Evolutionary conservation across 306 rosid species (phyloP).

Genomic region (Cajanus cajan): DNA sequence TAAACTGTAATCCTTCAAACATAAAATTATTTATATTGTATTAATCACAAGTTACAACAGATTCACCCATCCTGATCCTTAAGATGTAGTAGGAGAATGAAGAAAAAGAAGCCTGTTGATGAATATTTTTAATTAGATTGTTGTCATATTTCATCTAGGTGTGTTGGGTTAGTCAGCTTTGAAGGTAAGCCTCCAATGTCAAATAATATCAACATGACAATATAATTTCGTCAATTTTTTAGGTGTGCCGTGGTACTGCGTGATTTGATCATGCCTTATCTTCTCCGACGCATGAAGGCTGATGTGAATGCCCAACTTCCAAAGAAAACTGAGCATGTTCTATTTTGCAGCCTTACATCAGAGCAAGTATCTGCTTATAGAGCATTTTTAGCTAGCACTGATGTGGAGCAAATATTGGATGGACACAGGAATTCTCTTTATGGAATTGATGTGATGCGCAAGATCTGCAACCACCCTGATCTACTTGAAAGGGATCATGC

Average conservation of each 20-base stretch:
- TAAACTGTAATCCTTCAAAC: not conserved
- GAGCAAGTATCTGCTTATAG: conserved; percentile 90
- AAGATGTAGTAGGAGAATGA: not conserved
- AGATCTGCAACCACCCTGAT: conserved; percentile 98
- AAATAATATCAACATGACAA: conserved; percentile 7
- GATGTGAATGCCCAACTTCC: conserved; percentile 93
- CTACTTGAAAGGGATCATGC: conserved; percentile 97
- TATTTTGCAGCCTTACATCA: conserved; percentile 85
- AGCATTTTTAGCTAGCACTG: conserved; percentile 98
- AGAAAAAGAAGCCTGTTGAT: conserved; percentile 2
- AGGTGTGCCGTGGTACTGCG: conserved; percentile 98
- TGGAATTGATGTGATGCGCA: conserved; percentile 97
- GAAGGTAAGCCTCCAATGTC: not conserved
- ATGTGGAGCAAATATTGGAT: conserved; percentile 88
- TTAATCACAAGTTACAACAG: not conserved
- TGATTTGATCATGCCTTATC: conserved; percentile 96
- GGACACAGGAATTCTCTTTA: conserved; percentile 82
- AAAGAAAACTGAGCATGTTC: conserved; percentile 98
- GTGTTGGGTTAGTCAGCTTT: conserved; percentile 1
- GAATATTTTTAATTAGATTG: conserved; percentile 24
- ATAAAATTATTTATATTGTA: not conserved
- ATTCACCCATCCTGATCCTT: not conserved
- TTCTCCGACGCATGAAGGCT: conserved; percentile 94
- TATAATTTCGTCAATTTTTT: conserved; percentile 30
- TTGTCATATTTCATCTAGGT: not conserved